Percentiles rank a stretch among this genome's conserved stretches.
Evolutionary conservation across 345 rosid genomes (phyloP).

Genomic region (Gossypium bickii): DNA sequence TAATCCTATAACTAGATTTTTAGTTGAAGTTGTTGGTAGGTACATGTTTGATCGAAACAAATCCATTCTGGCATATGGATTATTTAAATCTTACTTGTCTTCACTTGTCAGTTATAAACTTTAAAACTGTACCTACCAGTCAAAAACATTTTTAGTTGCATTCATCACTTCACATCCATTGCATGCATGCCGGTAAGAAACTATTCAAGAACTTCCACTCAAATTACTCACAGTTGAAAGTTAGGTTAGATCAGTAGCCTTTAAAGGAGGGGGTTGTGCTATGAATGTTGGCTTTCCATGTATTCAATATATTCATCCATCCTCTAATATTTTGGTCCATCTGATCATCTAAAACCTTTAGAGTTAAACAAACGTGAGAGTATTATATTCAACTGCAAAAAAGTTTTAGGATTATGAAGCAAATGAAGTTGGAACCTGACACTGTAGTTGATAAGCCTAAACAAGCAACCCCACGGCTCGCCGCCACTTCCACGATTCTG

Average conservation of each 20-base stretch:
- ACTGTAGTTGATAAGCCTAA: conserved; percentile 24
- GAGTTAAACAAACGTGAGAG: not conserved
- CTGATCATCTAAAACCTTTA: conserved; percentile 3
- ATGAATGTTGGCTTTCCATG: conserved; percentile 1
- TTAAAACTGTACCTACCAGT: conserved; percentile 33
- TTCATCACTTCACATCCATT: not conserved
- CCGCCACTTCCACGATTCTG: conserved; percentile 42
- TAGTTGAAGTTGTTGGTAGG: not conserved
- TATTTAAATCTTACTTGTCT: not conserved
- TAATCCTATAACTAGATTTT: not conserved
- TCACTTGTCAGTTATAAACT: not conserved
- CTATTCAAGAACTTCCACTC: not conserved
- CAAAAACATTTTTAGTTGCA: conserved; percentile 13
- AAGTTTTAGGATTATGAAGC: conserved; percentile 34
- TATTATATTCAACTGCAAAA: conserved; percentile 5
- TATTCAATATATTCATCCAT: not conserved
- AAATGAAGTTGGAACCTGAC: conserved; percentile 26
- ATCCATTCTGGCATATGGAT: not conserved
- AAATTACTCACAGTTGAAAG: conserved; percentile 33
- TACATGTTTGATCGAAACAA: not conserved
- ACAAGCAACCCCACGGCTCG: conserved; percentile 29
- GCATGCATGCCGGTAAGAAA: not conserved
- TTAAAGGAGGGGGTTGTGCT: not conserved
- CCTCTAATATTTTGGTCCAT: not conserved
- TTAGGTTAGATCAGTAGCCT: conserved; percentile 51